Evolutionary conservation across 2,329 filamentous ascomycete species (phyloP), one percentile per base, ranked within the genome.

Genomic region (Fusarium sp.): DNA sequence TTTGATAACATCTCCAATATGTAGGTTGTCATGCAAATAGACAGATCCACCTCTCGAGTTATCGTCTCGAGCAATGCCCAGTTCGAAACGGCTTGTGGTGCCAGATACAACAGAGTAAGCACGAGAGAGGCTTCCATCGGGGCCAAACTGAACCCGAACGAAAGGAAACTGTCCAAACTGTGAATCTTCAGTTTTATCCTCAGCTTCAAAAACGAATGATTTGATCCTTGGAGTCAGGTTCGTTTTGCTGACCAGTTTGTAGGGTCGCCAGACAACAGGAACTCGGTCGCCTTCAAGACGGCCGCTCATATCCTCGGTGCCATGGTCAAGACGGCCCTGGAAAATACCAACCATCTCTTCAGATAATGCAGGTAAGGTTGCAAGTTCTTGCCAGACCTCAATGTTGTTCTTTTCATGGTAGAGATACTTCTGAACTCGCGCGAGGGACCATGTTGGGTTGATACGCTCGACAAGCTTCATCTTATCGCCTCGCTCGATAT

Each of bases 61-160:
- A 8, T 65, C 58, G 2, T 68, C 58, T 8, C 41, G 16, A 12
- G 64, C 65, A 8, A 67, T 39, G 0, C 50, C 64, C 2, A 67
- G 28, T 23, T 67, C 64, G 18, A 67, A 68, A 2, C 24, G 42
- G 1, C 29, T 38, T 3, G 12, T 37, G 20, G 47, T 68, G 5
- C 64, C 64, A 1, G 46, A 64, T 26, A 68, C 64, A 1, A 67
- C 58, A 42, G 64, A 67, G 26, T 67, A 67, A 2, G 64, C 64
- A 12, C 64, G 64, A 6, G 64, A 53, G 2, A 68, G 31, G 3
- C 23, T 52, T 5, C 53, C 52, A 9, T 54, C 28, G 1, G 50
- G 50, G 2, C 64, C 64, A 44, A 67, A 67, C 8, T 48, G 65
- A 2, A 65, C 11, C 13, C 64, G 33, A 2, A 68, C 58, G 15